Conservation (phyloP, 2,329 filamentous ascomycete species). For the Mollisiaceae sp. region DNA sequence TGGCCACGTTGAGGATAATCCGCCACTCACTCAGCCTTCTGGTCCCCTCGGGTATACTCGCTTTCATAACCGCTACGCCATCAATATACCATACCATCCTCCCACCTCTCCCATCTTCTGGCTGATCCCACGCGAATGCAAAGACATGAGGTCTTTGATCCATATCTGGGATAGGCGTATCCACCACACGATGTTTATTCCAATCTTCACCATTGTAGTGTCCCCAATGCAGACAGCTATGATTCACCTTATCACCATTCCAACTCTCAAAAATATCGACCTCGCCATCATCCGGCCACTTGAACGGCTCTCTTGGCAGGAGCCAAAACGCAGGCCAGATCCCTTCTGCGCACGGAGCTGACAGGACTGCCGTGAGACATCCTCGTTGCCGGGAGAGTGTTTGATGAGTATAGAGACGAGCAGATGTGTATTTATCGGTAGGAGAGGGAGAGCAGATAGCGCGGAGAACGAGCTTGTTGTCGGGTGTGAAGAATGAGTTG, state of each 20-base stretch:
- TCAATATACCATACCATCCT: slow-evolving; percentile 65
- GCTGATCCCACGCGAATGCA: slow-evolving; percentile 62
- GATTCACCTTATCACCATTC: slow-evolving; percentile 61
- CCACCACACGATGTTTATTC: slow-evolving; percentile 60
- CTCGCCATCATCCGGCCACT: slow-evolving; percentile 64
- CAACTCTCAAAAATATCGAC: slow-evolving; percentile 66
- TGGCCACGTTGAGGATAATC: slow-evolving; percentile 64
- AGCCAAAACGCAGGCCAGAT: slow-evolving; percentile 69
- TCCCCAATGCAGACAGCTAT: slow-evolving; percentile 65
- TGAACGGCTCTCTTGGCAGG: slow-evolving; percentile 60
- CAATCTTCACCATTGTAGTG: slow-evolving; percentile 57
- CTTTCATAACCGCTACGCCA: slow-evolving; percentile 61
- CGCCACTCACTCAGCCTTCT: slow-evolving; percentile 60
- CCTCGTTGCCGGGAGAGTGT: slow-evolving; percentile 57
- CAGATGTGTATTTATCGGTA: slow-evolving; percentile 56
- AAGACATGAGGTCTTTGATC: slow-evolving; percentile 53
- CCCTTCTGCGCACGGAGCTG: slow-evolving; percentile 58
- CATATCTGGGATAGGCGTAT: slow-evolving; percentile 57
- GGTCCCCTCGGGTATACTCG: slow-evolving; percentile 55
- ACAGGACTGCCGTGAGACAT: slow-evolving; percentile 56
- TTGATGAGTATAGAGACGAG: slow-evolving; percentile 58
- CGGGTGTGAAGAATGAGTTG: slow-evolving; percentile 60
- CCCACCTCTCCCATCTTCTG: slow-evolving; percentile 48
- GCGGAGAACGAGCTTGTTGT: slow-evolving; percentile 57
- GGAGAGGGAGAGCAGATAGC: slow-evolving; percentile 50